Conservation (phyloP, 257 asterid species). For the Solanum chiquidenum region DNA sequence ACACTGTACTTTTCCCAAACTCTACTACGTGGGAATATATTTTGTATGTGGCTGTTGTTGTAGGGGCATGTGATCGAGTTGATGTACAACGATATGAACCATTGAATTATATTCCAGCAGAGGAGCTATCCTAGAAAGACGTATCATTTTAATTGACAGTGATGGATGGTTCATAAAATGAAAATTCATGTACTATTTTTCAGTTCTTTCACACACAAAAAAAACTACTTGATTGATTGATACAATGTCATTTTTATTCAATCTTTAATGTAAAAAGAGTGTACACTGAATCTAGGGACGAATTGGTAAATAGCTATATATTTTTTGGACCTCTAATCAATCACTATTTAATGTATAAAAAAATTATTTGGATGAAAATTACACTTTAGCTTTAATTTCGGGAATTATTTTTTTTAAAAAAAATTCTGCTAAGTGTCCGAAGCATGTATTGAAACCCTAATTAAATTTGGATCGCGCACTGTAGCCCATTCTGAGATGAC, state of each 20-base stretch:
- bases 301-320: background rate
- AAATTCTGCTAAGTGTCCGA: too few relatives aligned
- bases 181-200: background rate
- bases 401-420: too few relatives aligned
- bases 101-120: background rate
- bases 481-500: too few relatives aligned
- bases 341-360: background rate
- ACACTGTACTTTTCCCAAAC: background rate
- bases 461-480: too few relatives aligned
- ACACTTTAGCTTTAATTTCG: background rate
- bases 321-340: background rate
- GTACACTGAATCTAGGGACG: background rate
- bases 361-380: background rate
- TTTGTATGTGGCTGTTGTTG: background rate
- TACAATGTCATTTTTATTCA: background rate
- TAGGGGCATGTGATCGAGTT: background rate
- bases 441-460: too few relatives aligned
- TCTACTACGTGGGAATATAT: too few relatives aligned
- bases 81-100: background rate
- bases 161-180: background rate
- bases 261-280: too few relatives aligned
- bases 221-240: too few relatives aligned
- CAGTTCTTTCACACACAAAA: too few relatives aligned
- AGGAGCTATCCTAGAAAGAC: background rate
- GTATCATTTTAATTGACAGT: background rate